phyloP scores from a whole-genome alignment of 129 eudicot species.

The Ambrosia trifida region DNA sequence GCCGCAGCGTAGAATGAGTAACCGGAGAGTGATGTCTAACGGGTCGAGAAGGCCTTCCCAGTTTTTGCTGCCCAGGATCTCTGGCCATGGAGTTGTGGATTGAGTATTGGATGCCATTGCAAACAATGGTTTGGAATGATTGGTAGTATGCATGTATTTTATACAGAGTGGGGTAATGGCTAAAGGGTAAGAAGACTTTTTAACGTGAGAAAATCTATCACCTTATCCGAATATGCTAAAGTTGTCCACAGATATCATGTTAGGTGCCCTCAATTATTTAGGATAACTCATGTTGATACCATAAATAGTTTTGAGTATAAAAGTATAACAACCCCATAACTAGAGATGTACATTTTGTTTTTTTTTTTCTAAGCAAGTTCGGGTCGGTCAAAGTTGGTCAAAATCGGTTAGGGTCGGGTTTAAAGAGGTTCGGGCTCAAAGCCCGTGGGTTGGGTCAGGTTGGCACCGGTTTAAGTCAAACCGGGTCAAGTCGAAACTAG shows the following conservation, averaged over 20 bases:
- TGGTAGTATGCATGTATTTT: conserved; percentile 18
- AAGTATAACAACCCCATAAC: too few relatives aligned
- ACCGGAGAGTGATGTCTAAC: conserved; percentile 32
- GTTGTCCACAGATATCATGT: background rate
- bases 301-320: too few relatives aligned
- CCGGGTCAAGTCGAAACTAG: too few relatives aligned
- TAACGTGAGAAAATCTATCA: conserved; percentile 4
- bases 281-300: too few relatives aligned
- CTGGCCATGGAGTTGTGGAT: conserved; percentile 35
- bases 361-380: too few relatives aligned
- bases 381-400: too few relatives aligned
- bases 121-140: conserved; percentile 21
- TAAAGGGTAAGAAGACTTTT: background rate
- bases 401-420: too few relatives aligned
- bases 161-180: conserved; percentile 8
- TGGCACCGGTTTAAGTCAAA: too few relatives aligned
- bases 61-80: conserved; percentile 41
- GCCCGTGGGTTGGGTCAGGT: too few relatives aligned
- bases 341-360: too few relatives aligned
- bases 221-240: background rate
- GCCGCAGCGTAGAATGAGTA: conserved; percentile 55
- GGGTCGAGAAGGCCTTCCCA: conserved; percentile 41
- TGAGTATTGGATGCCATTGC: background rate
- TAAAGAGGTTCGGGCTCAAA: too few relatives aligned
- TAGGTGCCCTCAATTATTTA: background rate